Conservation (phyloP, 2,329 filamentous ascomycete species). For the Cordyceps farinosa region DNA sequence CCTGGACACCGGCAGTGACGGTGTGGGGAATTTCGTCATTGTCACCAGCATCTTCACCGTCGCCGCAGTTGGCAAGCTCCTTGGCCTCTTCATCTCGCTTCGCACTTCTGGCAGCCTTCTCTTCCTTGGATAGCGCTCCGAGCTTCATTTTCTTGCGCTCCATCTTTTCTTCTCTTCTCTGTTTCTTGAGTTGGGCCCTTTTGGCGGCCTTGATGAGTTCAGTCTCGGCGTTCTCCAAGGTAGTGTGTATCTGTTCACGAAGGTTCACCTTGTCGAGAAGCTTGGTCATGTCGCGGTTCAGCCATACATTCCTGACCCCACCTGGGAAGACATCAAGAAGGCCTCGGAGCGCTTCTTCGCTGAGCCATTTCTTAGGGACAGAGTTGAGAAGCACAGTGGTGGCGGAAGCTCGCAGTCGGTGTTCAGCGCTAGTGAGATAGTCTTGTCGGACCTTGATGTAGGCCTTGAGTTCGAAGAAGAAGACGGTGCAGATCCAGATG, state of each 20-base stretch:
- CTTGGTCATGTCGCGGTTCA: constrained; percentile 83
- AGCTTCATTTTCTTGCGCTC: constrained; percentile 50
- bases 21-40: constrained; percentile 52
- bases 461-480: constrained; percentile 79
- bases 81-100: constrained; percentile 49
- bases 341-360: constrained; percentile 71
- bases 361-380: constrained; percentile 89
- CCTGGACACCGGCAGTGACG: constrained; percentile 43
- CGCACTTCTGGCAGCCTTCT: constrained; percentile 45
- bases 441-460: constrained; percentile 94
- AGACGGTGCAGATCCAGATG: constrained; percentile 79
- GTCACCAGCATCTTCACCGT: constrained; percentile 50
- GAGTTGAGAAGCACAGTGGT: constrained; percentile 92
- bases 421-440: constrained; percentile 90
- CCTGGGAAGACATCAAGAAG: constrained; percentile 96
- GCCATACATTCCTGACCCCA: constrained; percentile 92
- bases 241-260: constrained; percentile 65
- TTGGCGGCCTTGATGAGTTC: constrained; percentile 77
- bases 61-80: constrained; percentile 45
- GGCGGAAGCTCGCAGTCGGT: constrained; percentile 86
- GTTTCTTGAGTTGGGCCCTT: constrained; percentile 69
- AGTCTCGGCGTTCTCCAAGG: constrained; percentile 79
- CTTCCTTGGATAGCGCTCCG: constrained; percentile 49
- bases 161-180: constrained; percentile 61
- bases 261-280: constrained; percentile 79